phyloP scores from a whole-genome alignment of 305 asterid genomes.

The Coffea humblotiana region DNA sequence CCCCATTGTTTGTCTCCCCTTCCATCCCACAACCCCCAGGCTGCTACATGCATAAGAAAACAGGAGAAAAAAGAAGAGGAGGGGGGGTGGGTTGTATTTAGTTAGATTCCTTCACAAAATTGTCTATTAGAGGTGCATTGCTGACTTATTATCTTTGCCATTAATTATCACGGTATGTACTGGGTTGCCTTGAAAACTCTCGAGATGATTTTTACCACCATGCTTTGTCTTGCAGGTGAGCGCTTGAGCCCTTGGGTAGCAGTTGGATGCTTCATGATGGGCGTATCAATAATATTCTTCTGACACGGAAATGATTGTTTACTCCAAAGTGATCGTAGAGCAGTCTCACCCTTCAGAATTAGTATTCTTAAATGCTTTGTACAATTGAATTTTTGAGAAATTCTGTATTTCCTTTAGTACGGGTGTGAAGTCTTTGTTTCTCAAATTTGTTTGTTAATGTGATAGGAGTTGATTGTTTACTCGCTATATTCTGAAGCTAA shows the following conservation, averaged over 20 bases:
- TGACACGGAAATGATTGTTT: slow-evolving; percentile 24
- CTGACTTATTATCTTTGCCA: not conserved
- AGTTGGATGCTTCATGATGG: slow-evolving; percentile 74
- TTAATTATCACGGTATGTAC: not conserved
- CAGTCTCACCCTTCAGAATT: not conserved
- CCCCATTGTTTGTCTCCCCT: no score
- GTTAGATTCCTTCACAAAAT: not conserved
- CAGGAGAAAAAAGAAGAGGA: no score
- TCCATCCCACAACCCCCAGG: no score
- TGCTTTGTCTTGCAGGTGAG: slow-evolving; percentile 51
- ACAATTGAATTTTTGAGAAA: not conserved
- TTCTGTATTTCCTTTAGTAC: not conserved
- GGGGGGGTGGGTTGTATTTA: not conserved
- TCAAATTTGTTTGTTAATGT: not conserved
- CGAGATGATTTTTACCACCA: not conserved
- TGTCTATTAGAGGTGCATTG: not conserved
- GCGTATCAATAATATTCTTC: slow-evolving; percentile 77
- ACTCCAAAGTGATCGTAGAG: not conserved
- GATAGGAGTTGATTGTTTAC: not conserved
- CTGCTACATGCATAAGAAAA: no score
- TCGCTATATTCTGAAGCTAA: not conserved
- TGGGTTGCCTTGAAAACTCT: not conserved
- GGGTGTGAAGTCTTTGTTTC: no score
- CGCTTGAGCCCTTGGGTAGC: slow-evolving; percentile 93
- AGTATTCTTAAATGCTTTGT: not conserved